Base-by-base conservation (phyloP, 768 basidiomycete species). In the Astraeus odoratus region DNA sequence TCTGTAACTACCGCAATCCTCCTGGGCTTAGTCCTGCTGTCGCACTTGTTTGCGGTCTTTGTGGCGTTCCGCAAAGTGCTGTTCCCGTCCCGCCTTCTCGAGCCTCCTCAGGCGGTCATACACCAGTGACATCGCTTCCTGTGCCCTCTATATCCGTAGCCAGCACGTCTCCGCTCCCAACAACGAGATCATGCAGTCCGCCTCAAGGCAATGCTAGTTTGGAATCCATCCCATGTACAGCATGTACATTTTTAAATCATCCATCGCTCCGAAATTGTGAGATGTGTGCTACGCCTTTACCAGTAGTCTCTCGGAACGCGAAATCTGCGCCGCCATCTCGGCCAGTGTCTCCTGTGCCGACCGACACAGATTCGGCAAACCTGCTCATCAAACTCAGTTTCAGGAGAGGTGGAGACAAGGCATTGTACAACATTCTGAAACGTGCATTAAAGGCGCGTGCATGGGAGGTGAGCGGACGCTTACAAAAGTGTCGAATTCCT, bases 211-310 rank as follows among this genome's bases (percentile, higher is more conserved):
- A 48, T 22, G 48, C 48, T 59, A 51, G 46, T 30, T 19, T 20
- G 15, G 63, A 64, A 2, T 59, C 73, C 26, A 70, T 86, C 35
- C 65, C 84, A 12, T 99, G 95, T 62, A 76, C 82, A 1, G 81
- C 81, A 1, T 99, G 96, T 60, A 98, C 95, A 1, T 99, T 94
- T 60, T 69, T 94, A 10, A 99, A 99, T 64, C 82, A 87, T 49
- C 79, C 80, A 0, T 82, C 77, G 1, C 69, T 93, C 44, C 63
- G 63, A 0, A 60, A 67, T 7, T 98, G 95, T 67, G 95, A 97
- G 63, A 85, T 98, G 3, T 98, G 95, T 59, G 74, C 73, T 5
- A 83, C 90, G 4, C 68, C 77, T 0, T 68, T 97, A 8, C 81
- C 80, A 23, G 55, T 47, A 15, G 39, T 48, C 4, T 33, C 51